These are phyloP conservation scores for Entomophthora muscae DNA, from an alignment of 371 early-diverging fungal genomes.

Conservation along the genomic window DNA sequence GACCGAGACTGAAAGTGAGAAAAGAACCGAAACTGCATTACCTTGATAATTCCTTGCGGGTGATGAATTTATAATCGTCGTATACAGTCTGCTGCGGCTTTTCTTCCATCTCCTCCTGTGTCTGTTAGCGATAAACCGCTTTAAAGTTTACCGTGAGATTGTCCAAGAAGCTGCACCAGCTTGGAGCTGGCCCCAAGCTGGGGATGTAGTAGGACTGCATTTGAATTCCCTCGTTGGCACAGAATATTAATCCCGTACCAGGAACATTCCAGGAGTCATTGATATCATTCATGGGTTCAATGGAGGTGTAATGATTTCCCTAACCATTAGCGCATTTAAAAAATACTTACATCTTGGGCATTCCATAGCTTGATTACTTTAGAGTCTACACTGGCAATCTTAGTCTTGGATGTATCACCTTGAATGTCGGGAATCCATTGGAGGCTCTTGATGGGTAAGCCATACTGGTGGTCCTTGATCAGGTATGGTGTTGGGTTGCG, in stretches of 20 bases:
- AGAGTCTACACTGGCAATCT: conserved; percentile 74
- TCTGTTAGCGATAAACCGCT: background rate
- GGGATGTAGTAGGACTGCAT: conserved; percentile 91
- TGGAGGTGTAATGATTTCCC: conserved; percentile 71
- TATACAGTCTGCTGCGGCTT: conserved; percentile 68
- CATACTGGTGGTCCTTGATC: conserved; percentile 91
- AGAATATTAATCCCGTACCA: conserved; percentile 77
- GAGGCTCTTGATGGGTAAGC: conserved; percentile 84
- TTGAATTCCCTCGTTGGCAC: conserved; percentile 87
- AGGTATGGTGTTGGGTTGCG: conserved; percentile 64
- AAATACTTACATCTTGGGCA: conserved; percentile 25
- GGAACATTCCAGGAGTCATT: conserved; percentile 79
- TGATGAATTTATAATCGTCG: conserved; percentile 95
- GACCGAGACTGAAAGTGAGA: conserved; percentile 35
- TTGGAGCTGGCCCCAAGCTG: conserved; percentile 85
- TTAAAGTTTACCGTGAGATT: conserved; percentile 56
- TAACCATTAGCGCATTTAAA: conserved; percentile 9
- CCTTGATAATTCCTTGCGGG: conserved; percentile 67
- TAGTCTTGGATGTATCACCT: conserved; percentile 27
- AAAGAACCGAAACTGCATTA: conserved; percentile 6
- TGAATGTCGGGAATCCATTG: conserved; percentile 48
- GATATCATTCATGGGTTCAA: conserved; percentile 82
- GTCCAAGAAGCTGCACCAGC: conserved; percentile 92
- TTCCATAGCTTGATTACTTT: conserved; percentile 91
- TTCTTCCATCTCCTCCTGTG: conserved; percentile 89